A percentile compares a stretch with the other conserved stretches of the same genome.
Evolutionary conservation across 768 basidiomycete genomes (phyloP).

Genomic region (Suillus weaverae): DNA sequence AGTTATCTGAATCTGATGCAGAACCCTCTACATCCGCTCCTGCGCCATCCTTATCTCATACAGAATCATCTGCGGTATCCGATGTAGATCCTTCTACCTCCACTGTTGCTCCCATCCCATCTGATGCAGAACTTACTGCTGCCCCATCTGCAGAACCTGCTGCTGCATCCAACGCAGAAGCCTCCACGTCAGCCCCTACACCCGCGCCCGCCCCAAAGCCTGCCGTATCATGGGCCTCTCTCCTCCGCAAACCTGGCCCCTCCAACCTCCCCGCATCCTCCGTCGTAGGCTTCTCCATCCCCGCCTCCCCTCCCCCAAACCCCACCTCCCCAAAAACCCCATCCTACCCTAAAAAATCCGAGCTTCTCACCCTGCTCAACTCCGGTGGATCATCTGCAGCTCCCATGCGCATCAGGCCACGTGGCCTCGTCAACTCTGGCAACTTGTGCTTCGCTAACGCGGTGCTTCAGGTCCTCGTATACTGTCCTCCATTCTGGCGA

Average conservation of each 20-base stretch:
- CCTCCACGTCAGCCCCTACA: not conserved
- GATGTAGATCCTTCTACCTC: slow-evolving; percentile 5
- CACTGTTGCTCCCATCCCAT: not conserved
- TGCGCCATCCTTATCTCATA: not conserved
- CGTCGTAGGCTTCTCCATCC: slow-evolving; percentile 73
- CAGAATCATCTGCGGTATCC: slow-evolving; percentile 4
- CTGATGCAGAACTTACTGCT: slow-evolving; percentile 6
- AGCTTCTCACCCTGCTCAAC: slow-evolving; percentile 56
- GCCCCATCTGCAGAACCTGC: slow-evolving; percentile 3
- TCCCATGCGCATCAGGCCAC: slow-evolving; percentile 49
- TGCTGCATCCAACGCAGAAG: not conserved
- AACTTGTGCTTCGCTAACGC: slow-evolving; percentile 99
- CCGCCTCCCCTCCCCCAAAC: slow-evolving; percentile 41
- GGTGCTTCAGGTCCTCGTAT: slow-evolving; percentile 87
- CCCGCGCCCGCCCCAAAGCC: slow-evolving; percentile 30
- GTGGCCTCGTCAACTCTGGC: slow-evolving; percentile 90
- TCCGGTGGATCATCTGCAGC: slow-evolving; percentile 32
- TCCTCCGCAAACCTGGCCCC: slow-evolving; percentile 50
- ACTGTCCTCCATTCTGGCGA: slow-evolving; percentile 82
- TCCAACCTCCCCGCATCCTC: slow-evolving; percentile 64
- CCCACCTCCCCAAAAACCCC: slow-evolving; percentile 29
- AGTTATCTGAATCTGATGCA: not conserved
- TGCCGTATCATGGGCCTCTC: slow-evolving; percentile 74
- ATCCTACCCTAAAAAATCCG: slow-evolving; percentile 42
- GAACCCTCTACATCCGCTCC: slow-evolving; percentile 7